phyloP scores from a whole-genome alignment of 805 yeast species.

The Pichia heedii region DNA sequence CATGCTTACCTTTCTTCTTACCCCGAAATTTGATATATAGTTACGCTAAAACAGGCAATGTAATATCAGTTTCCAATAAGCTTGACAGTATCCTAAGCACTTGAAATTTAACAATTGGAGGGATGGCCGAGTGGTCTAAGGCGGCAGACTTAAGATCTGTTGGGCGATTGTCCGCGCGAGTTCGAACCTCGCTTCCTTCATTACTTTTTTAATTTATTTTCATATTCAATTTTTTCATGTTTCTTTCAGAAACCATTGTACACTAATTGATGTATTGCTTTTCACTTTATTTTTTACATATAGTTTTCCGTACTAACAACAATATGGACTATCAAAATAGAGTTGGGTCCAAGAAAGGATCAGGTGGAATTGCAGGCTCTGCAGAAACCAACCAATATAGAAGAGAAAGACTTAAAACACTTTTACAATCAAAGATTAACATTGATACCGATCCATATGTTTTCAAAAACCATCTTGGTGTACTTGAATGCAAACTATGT shows the following conservation, averaged over 20 bases:
- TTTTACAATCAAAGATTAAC: slow-evolving; percentile 43
- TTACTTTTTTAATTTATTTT: slow-evolving; percentile 3
- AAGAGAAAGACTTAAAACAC: slow-evolving; percentile 55
- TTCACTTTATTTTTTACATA: neutral
- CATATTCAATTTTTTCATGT: neutral
- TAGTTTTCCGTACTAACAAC: neutral
- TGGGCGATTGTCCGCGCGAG: slow-evolving; percentile 18
- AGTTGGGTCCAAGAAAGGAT: slow-evolving; percentile 85
- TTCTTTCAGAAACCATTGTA: neutral
- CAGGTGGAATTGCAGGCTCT: slow-evolving; percentile 79
- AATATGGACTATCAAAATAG: slow-evolving; percentile 82
- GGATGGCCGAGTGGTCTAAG: slow-evolving; percentile 20
- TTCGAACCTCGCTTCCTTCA: slow-evolving; percentile 20
- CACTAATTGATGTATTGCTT: too few species aligned
- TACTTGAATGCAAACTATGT: slow-evolving; percentile 78
- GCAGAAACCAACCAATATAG: slow-evolving; percentile 63
- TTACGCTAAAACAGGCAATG: too few species aligned
- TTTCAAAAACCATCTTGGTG: slow-evolving; percentile 73
- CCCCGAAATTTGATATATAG: too few species aligned
- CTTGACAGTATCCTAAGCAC: neutral
- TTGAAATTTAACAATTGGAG: slow-evolving; percentile 6
- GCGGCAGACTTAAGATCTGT: slow-evolving; percentile 19
- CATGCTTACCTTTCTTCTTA: too few species aligned
- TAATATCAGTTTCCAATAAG: too few species aligned
- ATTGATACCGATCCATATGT: slow-evolving; percentile 73